Conservation (phyloP, 2,329 filamentous ascomycete genomes). For the Ophiosphaerella narmari region DNA sequence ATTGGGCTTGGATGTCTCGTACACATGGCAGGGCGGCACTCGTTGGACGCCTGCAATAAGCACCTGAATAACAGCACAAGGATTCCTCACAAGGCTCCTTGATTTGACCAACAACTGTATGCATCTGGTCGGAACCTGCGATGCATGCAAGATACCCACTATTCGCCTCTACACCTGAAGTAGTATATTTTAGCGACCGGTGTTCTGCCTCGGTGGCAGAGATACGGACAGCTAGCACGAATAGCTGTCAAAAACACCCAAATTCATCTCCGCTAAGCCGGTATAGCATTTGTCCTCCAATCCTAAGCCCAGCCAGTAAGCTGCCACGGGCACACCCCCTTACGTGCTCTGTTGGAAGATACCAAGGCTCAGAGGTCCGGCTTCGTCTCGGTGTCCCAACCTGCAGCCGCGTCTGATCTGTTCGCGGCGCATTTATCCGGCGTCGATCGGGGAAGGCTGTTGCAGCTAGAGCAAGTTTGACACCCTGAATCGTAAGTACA, state of each 20-base stretch:
- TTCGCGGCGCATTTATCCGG: slow-evolving; percentile 21
- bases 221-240: slow-evolving; percentile 10
- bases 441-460: slow-evolving; percentile 4
- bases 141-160: slow-evolving; percentile 22
- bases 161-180: slow-evolving; percentile 2
- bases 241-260: slow-evolving; percentile 8
- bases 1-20: slow-evolving; percentile 23
- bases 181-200: slow-evolving; percentile 9
- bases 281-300: slow-evolving; percentile 23
- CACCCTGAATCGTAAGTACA: neutral
- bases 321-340: neutral
- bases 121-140: slow-evolving; percentile 16
- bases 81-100: slow-evolving; percentile 14
- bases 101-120: slow-evolving; percentile 33
- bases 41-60: slow-evolving; percentile 8
- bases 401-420: slow-evolving; percentile 20
- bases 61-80: neutral
- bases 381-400: slow-evolving; percentile 2
- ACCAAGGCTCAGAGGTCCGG: slow-evolving; percentile 5
- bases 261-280: slow-evolving; percentile 4
- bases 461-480: neutral
- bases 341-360: slow-evolving; percentile 5
- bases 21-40: slow-evolving; percentile 29
- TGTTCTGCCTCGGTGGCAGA: slow-evolving; percentile 19
- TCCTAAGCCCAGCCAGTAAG: slow-evolving; percentile 4